phyloP scores from a whole-genome alignment of 2,329 filamentous ascomycete species.

The Talaromyces sp. region DNA sequence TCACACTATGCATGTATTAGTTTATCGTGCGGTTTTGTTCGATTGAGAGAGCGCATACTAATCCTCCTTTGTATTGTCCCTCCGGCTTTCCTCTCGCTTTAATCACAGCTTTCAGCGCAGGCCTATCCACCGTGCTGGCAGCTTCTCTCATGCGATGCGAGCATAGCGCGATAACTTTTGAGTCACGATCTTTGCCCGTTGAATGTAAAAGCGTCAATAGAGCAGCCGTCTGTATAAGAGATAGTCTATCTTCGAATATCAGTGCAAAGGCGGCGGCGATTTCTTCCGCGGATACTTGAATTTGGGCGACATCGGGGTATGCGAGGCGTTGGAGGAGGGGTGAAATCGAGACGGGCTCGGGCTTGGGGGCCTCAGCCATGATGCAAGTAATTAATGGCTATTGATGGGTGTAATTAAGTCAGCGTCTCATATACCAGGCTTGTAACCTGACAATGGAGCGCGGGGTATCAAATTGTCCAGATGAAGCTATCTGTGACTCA shows the following conservation, averaged over 20 bases:
- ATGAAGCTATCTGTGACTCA: slow-evolving; percentile 4
- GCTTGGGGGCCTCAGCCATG: slow-evolving; percentile 30
- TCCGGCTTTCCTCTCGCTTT: slow-evolving; percentile 59
- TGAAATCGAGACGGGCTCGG: slow-evolving; percentile 44
- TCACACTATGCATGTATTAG: slow-evolving; percentile 60
- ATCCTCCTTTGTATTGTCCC: slow-evolving; percentile 74
- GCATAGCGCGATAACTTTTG: slow-evolving; percentile 82
- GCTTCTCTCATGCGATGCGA: slow-evolving; percentile 80
- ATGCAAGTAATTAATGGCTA: slow-evolving; percentile 1
- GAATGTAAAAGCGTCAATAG: slow-evolving; percentile 90
- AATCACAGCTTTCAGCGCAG: slow-evolving; percentile 60
- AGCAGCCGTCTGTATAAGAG: slow-evolving; percentile 81
- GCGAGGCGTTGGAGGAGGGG: slow-evolving; percentile 48
- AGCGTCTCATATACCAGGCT: not conserved
- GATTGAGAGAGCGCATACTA: slow-evolving; percentile 57
- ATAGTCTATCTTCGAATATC: slow-evolving; percentile 87
- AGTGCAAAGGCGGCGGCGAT: slow-evolving; percentile 86
- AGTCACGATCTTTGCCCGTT: slow-evolving; percentile 75
- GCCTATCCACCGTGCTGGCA: slow-evolving; percentile 66
- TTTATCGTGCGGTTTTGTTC: too few relatives aligned
- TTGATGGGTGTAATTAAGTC: not conserved
- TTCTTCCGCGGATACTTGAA: slow-evolving; percentile 66
- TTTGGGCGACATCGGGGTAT: slow-evolving; percentile 42
- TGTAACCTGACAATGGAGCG: not conserved
- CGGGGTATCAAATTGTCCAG: not conserved